These are phyloP conservation scores for Alternaria conjuncta DNA, from an alignment of 2,329 filamentous ascomycete genomes.

Conservation along the genomic window DNA sequence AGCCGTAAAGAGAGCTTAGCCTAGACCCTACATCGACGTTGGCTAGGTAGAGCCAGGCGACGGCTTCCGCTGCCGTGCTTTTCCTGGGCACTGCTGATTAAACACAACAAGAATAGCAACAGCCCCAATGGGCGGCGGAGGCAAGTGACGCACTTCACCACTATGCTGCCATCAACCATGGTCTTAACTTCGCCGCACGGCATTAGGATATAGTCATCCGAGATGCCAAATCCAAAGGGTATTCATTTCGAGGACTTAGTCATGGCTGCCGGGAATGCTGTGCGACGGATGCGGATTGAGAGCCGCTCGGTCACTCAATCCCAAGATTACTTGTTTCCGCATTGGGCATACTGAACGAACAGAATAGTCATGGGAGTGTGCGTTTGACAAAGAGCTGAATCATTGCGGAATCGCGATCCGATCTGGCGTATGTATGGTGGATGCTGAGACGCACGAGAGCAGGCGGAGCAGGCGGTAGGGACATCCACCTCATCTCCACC, in stretches of 20 bases:
- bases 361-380: background rate
- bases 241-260: constrained; percentile 1
- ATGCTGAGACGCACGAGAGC: constrained; percentile 9
- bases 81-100: constrained; percentile 37
- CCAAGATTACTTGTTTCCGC: constrained; percentile 23
- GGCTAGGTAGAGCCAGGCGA: constrained; percentile 23
- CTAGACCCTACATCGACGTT: constrained; percentile 13
- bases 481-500: background rate
- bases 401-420: constrained; percentile 17
- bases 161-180: constrained; percentile 23
- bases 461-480: background rate
- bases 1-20: constrained; percentile 14
- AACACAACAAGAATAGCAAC: constrained; percentile 37
- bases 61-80: constrained; percentile 21
- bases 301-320: constrained; percentile 3
- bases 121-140: constrained; percentile 10
- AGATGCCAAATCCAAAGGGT: background rate
- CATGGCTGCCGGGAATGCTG: background rate
- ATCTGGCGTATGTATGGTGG: constrained; percentile 16
- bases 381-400: constrained; percentile 18
- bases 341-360: constrained; percentile 15
- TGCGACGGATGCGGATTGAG: constrained; percentile 5
- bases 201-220: constrained; percentile 16
- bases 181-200: constrained; percentile 26
- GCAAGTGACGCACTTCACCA: constrained; percentile 20